Conservation (phyloP, 2,329 filamentous ascomycete genomes). For the Alternaria sp. region DNA sequence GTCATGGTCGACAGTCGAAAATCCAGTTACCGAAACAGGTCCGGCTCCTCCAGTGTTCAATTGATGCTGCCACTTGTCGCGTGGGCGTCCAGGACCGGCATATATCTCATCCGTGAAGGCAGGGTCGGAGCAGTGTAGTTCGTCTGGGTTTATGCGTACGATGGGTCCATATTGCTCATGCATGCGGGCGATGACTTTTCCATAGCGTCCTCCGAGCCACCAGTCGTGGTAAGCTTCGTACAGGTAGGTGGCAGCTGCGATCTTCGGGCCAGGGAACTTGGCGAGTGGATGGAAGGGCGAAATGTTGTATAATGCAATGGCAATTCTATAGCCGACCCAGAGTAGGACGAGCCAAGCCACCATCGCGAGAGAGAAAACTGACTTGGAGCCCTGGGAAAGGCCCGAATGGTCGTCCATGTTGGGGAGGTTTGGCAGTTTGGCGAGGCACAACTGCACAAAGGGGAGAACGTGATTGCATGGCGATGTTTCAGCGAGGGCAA, state of each 20-base stretch:
- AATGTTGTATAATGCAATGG: slow-evolving; percentile 30
- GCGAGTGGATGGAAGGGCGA: slow-evolving; percentile 33
- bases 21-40: slow-evolving; percentile 33
- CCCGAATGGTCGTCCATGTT: slow-evolving; percentile 26
- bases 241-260: slow-evolving; percentile 34
- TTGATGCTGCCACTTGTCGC: slow-evolving; percentile 34
- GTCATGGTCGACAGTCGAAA: slow-evolving; percentile 37
- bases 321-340: slow-evolving; percentile 27
- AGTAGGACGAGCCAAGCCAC: slow-evolving; percentile 19
- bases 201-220: slow-evolving; percentile 38
- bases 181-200: slow-evolving; percentile 42
- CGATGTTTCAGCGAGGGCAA: slow-evolving; percentile 14
- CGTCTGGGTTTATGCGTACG: slow-evolving; percentile 41
- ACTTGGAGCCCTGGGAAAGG: slow-evolving; percentile 12
- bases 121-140: slow-evolving; percentile 42
- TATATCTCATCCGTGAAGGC: slow-evolving; percentile 45
- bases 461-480: slow-evolving; percentile 2
- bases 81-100: slow-evolving; percentile 27
- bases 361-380: slow-evolving; percentile 18
- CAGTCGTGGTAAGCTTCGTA: slow-evolving; percentile 42
- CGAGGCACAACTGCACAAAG: slow-evolving; percentile 11
- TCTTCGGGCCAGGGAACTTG: slow-evolving; percentile 36
- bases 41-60: slow-evolving; percentile 34
- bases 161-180: slow-evolving; percentile 41
- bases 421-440: slow-evolving; percentile 1